A percentile compares a stretch with the other conserved stretches of the same genome.
Conservation (phyloP, 139 green algal species). For the Gonium pectorale region DNA sequence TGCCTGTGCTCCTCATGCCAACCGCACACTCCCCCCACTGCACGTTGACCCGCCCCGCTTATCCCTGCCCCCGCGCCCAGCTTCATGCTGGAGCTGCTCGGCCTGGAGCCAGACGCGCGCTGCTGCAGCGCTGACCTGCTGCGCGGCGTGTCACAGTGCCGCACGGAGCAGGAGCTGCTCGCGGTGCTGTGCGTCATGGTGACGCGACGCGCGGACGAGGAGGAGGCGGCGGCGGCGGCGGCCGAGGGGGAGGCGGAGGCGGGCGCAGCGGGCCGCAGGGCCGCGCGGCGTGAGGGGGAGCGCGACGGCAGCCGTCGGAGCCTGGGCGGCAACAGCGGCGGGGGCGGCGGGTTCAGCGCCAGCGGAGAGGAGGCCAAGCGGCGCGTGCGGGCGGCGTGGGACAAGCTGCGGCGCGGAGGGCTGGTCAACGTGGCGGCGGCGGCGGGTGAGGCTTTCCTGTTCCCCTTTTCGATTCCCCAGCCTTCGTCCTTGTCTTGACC, state of each 20-base stretch:
- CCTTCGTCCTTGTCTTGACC: no score
- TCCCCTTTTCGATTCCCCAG: no score
- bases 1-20: no score
- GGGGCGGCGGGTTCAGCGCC: not conserved
- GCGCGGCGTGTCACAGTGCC: not conserved
- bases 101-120: conserved; percentile 52
- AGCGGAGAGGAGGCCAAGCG: not conserved
- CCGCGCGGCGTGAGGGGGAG: no score
- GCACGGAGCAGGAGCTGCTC: not conserved
- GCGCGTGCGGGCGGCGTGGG: not conserved
- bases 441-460: not conserved
- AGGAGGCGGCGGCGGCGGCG: not conserved
- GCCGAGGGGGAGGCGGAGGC: not conserved
- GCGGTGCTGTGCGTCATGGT: not conserved
- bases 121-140: not conserved
- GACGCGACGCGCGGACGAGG: not conserved
- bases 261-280: no score
- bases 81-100: conserved; percentile 80
- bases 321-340: not conserved
- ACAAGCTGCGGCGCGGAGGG: not conserved
- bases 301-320: not conserved
- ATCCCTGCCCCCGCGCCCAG: no score
- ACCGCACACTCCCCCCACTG: no score
- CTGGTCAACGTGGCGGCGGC: not conserved
- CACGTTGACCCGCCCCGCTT: no score